Evolutionary conservation across 2,329 filamentous ascomycete species (phyloP).

Genomic region (Epichloe baconii): DNA sequence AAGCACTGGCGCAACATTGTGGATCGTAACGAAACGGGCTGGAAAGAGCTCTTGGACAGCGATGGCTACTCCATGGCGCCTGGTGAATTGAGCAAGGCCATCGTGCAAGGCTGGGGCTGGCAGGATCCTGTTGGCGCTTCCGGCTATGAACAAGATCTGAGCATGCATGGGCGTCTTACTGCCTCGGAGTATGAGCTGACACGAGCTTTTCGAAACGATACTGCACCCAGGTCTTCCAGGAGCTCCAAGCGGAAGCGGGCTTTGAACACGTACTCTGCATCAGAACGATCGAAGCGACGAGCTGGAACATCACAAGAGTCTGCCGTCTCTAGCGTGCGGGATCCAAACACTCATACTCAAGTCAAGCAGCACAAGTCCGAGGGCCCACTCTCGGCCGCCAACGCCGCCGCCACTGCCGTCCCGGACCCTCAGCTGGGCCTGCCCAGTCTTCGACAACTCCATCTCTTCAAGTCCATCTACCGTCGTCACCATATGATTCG

Average conservation of each 20-base stretch:
- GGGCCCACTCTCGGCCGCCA: slow-evolving; percentile 76
- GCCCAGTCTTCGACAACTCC: slow-evolving; percentile 64
- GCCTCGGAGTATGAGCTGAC: slow-evolving; percentile 40
- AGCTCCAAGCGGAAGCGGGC: slow-evolving; percentile 45
- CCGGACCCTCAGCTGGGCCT: slow-evolving; percentile 72
- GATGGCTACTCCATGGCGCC: slow-evolving; percentile 70
- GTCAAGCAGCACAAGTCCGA: slow-evolving; percentile 49
- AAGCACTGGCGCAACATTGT: slow-evolving; percentile 86
- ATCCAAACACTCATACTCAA: slow-evolving; percentile 26
- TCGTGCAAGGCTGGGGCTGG: slow-evolving; percentile 93
- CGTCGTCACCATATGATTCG: slow-evolving; percentile 84
- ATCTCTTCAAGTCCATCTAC: slow-evolving; percentile 94
- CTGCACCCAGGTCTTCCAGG: slow-evolving; percentile 28
- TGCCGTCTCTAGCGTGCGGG: slow-evolving; percentile 22
- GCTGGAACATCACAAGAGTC: slow-evolving; percentile 31
- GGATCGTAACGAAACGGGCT: slow-evolving; percentile 86
- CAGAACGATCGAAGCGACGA: slow-evolving; percentile 41
- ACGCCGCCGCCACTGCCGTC: slow-evolving; percentile 68
- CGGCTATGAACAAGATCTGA: slow-evolving; percentile 71
- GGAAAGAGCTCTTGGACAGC: slow-evolving; percentile 81
- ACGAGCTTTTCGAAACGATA: slow-evolving; percentile 27
- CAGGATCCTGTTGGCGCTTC: slow-evolving; percentile 68
- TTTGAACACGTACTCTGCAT: slow-evolving; percentile 28
- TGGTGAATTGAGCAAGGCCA: slow-evolving; percentile 75
- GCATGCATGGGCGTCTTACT: slow-evolving; percentile 39